Evolutionary conservation across 768 basidiomycete genomes (phyloP).

Genomic region (Tricholoma saponaceum): DNA sequence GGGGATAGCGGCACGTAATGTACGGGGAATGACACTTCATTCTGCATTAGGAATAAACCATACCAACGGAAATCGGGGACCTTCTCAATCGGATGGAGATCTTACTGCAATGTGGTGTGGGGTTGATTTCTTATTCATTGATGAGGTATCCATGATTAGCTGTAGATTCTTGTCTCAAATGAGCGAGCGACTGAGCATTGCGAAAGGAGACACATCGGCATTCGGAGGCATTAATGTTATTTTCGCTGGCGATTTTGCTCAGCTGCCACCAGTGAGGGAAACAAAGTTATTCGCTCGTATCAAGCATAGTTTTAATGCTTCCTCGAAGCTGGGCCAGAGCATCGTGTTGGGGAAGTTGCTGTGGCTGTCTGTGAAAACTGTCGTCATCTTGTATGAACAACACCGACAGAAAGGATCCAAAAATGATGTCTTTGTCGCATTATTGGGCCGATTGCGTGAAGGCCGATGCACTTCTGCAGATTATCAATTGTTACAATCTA

Average conservation of each 20-base stretch:
- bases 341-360: not conserved
- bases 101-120: constrained; percentile 19
- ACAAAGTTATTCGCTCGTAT: not conserved
- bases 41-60: not conserved
- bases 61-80: not conserved
- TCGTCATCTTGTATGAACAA: not conserved
- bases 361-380: not conserved
- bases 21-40: not conserved
- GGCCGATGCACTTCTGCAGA: not conserved
- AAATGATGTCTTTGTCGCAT: not conserved
- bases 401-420: not conserved
- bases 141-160: not conserved
- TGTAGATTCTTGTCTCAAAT: not conserved
- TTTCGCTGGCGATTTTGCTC: not conserved
- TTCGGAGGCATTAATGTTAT: not conserved
- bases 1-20: not conserved
- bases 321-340: not conserved
- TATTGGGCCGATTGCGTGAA: not conserved
- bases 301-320: not conserved
- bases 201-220: not conserved
- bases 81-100: not conserved
- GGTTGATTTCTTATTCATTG: not conserved
- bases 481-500: not conserved
- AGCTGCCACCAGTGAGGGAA: not conserved
- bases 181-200: not conserved